These are phyloP conservation scores for Astragalus glycyphyllos DNA, from an alignment of 306 rosid species.

Conservation along the genomic window DNA sequence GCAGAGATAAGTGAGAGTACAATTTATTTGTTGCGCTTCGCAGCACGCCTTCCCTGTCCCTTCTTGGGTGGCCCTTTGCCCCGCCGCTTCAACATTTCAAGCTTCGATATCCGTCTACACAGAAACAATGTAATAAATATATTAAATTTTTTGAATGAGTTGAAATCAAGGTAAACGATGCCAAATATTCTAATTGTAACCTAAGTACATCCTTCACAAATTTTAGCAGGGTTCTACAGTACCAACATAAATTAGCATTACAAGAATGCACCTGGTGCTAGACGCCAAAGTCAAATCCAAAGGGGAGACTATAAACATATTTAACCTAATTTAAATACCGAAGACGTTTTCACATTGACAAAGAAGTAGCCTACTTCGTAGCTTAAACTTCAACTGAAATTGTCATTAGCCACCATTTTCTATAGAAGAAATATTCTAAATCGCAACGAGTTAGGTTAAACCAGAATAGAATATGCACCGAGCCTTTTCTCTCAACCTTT, in stretches of 20 bases:
- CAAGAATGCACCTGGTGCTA: conserved; percentile 31
- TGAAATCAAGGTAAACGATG: conserved; percentile 18
- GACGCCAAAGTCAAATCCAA: neutral
- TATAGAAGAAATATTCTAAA: neutral
- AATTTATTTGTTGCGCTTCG: conserved; percentile 73
- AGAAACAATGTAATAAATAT: conserved; percentile 30
- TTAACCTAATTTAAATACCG: conserved; percentile 10
- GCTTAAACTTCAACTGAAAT: neutral
- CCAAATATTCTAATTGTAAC: neutral
- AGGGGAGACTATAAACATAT: conserved; percentile 10
- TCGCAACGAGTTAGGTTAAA: conserved; percentile 21
- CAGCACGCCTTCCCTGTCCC: conserved; percentile 89
- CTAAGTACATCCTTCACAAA: conserved; percentile 38
- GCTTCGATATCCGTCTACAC: conserved; percentile 76
- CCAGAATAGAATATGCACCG: conserved; percentile 16
- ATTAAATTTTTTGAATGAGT: conserved; percentile 18
- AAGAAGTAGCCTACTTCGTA: neutral
- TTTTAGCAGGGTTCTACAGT: neutral
- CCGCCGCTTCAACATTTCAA: conserved; percentile 94
- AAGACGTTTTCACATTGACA: conserved; percentile 22
- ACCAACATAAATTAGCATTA: neutral
- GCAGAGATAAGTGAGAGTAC: conserved; percentile 32
- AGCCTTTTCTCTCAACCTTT: neutral
- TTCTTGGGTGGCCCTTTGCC: conserved; percentile 96
- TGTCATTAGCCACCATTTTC: neutral